Conservation (phyloP, 331 rosid genomes). For the Rosa hybrid region DNA sequence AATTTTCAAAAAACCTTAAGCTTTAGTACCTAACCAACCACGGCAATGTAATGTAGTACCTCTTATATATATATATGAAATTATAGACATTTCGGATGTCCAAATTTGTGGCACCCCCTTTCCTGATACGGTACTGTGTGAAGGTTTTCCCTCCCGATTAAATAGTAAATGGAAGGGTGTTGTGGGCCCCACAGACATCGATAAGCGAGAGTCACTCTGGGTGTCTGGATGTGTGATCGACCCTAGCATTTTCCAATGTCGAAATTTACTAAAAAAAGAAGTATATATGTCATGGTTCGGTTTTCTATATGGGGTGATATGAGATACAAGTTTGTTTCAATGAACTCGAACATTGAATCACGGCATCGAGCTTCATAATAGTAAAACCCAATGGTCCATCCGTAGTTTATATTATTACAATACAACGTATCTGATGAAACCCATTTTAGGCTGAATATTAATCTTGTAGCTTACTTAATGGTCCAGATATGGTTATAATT, state of each 20-base stretch:
- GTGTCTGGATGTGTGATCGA: no score
- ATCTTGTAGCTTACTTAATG: background rate
- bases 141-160: conserved; percentile 13
- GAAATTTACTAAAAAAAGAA: conserved; percentile 15
- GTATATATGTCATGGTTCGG: background rate
- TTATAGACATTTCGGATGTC: background rate
- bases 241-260: background rate
- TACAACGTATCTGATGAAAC: conserved; percentile 18
- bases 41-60: background rate
- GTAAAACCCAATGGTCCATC: background rate
- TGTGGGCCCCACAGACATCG: background rate
- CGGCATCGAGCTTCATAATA: conserved; percentile 59
- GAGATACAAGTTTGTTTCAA: conserved; percentile 42
- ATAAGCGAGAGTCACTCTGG: background rate
- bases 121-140: background rate
- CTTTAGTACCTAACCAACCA: background rate
- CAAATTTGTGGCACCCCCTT: background rate
- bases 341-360: conserved; percentile 48
- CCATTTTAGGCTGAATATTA: background rate
- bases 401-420: background rate
- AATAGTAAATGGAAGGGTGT: background rate
- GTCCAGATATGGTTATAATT: background rate
- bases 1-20: background rate
- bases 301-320: background rate
- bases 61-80: background rate